A percentile compares a stretch with the other conserved stretches of the same genome.
Evolutionary conservation across 2,329 filamentous ascomycete species (phyloP).

Genomic region (Colletotrichum coccodes): DNA sequence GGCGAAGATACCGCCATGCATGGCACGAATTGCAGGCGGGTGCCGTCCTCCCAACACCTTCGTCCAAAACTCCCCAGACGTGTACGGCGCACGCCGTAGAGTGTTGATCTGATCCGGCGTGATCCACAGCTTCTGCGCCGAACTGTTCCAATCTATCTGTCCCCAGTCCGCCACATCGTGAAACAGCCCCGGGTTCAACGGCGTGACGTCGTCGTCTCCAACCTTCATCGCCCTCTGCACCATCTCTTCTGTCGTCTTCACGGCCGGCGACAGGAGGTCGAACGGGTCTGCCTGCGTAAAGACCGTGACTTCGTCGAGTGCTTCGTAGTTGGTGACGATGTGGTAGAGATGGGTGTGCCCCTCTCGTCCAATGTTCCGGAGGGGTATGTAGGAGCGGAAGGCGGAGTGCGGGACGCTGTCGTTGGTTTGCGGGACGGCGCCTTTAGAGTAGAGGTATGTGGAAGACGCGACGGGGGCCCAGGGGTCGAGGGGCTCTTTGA

Average conservation of each 20-base stretch:
- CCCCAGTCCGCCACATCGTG: slow-evolving; percentile 32
- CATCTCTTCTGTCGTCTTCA: slow-evolving; percentile 27
- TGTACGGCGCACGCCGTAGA: slow-evolving; percentile 20
- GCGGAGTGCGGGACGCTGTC: slow-evolving; percentile 25
- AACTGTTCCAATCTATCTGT: slow-evolving; percentile 25
- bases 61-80: slow-evolving; percentile 28
- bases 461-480: slow-evolving; percentile 17
- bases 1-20: slow-evolving; percentile 33
- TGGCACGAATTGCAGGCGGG: slow-evolving; percentile 30
- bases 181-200: slow-evolving; percentile 26
- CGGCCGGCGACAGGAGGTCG: slow-evolving; percentile 18
- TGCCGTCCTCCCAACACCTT: slow-evolving; percentile 18
- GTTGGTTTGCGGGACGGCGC: slow-evolving; percentile 21
- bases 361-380: slow-evolving; percentile 29
- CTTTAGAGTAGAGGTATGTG: slow-evolving; percentile 33
- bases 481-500: slow-evolving; percentile 29
- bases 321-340: slow-evolving; percentile 24
- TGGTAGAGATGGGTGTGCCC: slow-evolving; percentile 27
- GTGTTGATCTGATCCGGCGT: slow-evolving; percentile 27
- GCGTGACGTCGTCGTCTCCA: slow-evolving; percentile 23
- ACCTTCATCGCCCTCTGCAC: slow-evolving; percentile 12
- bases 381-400: slow-evolving; percentile 29
- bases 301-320: slow-evolving; percentile 31
- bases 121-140: slow-evolving; percentile 31
- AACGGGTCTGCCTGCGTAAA: slow-evolving; percentile 32